Evolutionary conservation across 164 flowering plant genomes (phyloP), one percentile per base, ranked within the genome.

Genomic region (Annona squamosa): DNA sequence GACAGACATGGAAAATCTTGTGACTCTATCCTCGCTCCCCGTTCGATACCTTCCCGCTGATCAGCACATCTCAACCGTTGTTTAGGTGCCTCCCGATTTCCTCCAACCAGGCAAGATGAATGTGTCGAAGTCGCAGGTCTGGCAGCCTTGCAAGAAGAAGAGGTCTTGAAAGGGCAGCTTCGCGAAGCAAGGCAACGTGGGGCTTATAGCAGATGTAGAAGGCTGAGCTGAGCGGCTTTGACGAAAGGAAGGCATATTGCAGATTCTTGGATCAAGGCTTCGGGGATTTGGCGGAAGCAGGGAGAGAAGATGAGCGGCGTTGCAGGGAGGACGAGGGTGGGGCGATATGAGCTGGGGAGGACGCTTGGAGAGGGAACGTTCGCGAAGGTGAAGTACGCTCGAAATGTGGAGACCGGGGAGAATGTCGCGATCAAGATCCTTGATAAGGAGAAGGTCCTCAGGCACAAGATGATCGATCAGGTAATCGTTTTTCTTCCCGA

Each of bases 101-200:
- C 59, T 52, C 59, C 59, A 9, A 52, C 68, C 1, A 4, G 68
- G 68, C 42, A 72, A 74, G 75, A 79, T 82, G 84, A 82, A 69
- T 41, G 82, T 83, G 71, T 75, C 13, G 73, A 83, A 78, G 79
- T 81, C 83, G 57, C 83, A 77, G 77, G 83, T 83, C 37, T 83
- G 85, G 85, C 85, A 83, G n/a, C 85, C 85, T 3, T 83, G 85
- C 73, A 83, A 83, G 44, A 82, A 80, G 85, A 82, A 82, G 76
- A 72, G 85, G 71, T 71, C 69, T 70, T 79, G 68, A 75, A 44
- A 67, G 19, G 37, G 66, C 3, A 18, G 37, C 19, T n/a, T 26
- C 37, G 37, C 37, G 37, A 26, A 26, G 37, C 37, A 26, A 26
- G 37, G 42, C 7, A n/a, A 9, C 5, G 19, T 2, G 42, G 57